Conservation (phyloP, 2,329 filamentous ascomycete species). For the Xylaria sp. region DNA sequence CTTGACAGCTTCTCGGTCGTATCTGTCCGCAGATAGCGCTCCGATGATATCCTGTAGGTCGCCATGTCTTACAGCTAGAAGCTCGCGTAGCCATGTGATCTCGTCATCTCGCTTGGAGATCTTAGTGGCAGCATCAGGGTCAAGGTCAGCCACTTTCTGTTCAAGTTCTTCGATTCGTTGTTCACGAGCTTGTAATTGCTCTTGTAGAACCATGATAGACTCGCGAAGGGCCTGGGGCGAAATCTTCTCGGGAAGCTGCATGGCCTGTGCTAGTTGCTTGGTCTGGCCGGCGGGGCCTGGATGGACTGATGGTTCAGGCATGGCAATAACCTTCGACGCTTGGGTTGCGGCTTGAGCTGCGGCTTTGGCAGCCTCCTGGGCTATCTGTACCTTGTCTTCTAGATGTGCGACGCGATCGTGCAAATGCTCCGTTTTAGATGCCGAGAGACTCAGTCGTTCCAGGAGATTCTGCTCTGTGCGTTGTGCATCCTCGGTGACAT, state of each 20-base stretch:
- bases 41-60: slow-evolving; percentile 92
- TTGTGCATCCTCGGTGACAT: slow-evolving; percentile 80
- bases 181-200: slow-evolving; percentile 94
- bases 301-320: slow-evolving; percentile 51
- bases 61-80: slow-evolving; percentile 86
- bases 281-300: slow-evolving; percentile 51
- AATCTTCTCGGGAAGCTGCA: slow-evolving; percentile 77
- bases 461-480: slow-evolving; percentile 78
- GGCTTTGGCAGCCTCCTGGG: slow-evolving; percentile 83
- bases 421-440: slow-evolving; percentile 83
- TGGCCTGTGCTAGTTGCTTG: slow-evolving; percentile 47
- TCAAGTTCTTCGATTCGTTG: slow-evolving; percentile 87
- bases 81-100: slow-evolving; percentile 91
- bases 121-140: slow-evolving; percentile 79
- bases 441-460: slow-evolving; percentile 80
- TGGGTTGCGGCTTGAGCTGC: slow-evolving; percentile 69
- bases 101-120: slow-evolving; percentile 92
- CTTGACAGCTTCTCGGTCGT: slow-evolving; percentile 79
- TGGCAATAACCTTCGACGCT: slow-evolving; percentile 42
- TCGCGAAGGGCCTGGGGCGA: slow-evolving; percentile 94
- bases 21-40: slow-evolving; percentile 74
- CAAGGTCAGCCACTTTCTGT: slow-evolving; percentile 68
- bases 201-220: slow-evolving; percentile 94
- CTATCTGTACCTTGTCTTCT: slow-evolving; percentile 89
- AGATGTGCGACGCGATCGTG: slow-evolving; percentile 84